Evolutionary conservation across 805 yeast genomes (phyloP), one percentile per base, ranked within the genome.

Genomic region (Torulaspora microellipsoides): DNA sequence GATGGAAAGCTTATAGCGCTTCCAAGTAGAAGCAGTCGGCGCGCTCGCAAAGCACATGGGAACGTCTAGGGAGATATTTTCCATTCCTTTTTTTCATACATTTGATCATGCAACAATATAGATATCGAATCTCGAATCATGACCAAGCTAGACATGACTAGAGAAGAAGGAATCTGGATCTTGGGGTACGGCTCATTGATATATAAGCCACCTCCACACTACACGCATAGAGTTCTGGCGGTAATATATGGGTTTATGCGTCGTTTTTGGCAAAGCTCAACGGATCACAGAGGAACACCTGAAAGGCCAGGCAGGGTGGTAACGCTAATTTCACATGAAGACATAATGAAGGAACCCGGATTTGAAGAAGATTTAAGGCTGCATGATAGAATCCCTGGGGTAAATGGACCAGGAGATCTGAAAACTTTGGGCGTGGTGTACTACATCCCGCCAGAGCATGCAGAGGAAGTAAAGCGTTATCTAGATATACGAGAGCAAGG

Each of bases 141-240:
- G 20, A 6, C 25, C 25, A 20, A 20, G 25, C 25, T 5, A 20
- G 25, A 20, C 8, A 47, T 47, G 52, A 50, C 52, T 9, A 40
- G 34, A 23, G 13, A 25, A 8, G 47, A 50, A 3, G 66, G 66
- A 2, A 61, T 81, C 46, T 90, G 95, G 95, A 74, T 89, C 11
- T 80, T 89, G 9, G 96, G 97, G 2, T 89, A 89, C 58, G 97
- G 97, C 1, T 85, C 95, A 0, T 69, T 89, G 40, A 80, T 89
- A 20, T 89, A 84, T 72, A 89, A 88, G 57, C 96, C 96, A 0
- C 97, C 96, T 0, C 90, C 91, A 12, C 73, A 76, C 52, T 75
- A 77, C 48, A 70, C 77, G 37, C 70, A 74, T 54, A 66, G 79
- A 31, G 73, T 85, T 8, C 81, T 88, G 0, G 96, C 96, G 0